Percentiles rank a stretch among this genome's conserved stretches.
Evolutionary conservation across 768 basidiomycete species (phyloP).

Genomic region (Roridomyces roridus): DNA sequence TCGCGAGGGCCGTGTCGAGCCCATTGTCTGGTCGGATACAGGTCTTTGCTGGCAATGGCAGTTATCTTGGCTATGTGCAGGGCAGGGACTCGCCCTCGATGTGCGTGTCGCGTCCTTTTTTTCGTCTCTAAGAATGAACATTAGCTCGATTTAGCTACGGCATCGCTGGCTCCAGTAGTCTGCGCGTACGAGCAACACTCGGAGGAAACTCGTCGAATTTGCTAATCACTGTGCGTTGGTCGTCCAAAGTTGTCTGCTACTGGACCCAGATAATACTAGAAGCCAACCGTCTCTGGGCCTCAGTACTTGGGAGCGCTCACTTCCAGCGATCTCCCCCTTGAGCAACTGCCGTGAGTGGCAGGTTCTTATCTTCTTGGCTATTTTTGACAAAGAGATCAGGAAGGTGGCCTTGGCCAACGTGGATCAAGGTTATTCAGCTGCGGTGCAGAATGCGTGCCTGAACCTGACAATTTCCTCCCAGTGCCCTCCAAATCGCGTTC

Average conservation of each 20-base stretch:
- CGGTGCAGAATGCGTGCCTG: neutral
- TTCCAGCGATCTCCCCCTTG: neutral
- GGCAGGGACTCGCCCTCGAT: slow-evolving; percentile 2
- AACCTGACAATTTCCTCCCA: neutral
- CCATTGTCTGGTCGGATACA: slow-evolving; percentile 11
- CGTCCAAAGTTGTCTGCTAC: neutral
- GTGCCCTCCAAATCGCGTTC: neutral
- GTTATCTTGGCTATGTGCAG: slow-evolving; percentile 15
- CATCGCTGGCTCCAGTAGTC: neutral
- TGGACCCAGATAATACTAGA: too few species aligned
- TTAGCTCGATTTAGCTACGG: neutral
- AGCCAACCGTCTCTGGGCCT: neutral
- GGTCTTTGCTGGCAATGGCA: slow-evolving; percentile 14
- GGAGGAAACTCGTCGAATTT: slow-evolving; percentile 1
- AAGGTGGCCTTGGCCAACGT: neutral
- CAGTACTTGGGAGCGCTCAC: neutral
- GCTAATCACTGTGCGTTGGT: neutral
- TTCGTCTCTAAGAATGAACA: neutral
- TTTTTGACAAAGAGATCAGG: neutral
- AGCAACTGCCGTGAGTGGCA: slow-evolving; percentile 4
- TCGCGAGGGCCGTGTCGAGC: neutral
- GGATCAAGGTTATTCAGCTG: neutral
- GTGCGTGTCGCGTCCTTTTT: neutral
- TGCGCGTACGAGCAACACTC: neutral
- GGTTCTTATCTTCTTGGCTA: neutral